phyloP scores from a whole-genome alignment of 768 basidiomycete genomes.

The Pisolithus sp. region DNA sequence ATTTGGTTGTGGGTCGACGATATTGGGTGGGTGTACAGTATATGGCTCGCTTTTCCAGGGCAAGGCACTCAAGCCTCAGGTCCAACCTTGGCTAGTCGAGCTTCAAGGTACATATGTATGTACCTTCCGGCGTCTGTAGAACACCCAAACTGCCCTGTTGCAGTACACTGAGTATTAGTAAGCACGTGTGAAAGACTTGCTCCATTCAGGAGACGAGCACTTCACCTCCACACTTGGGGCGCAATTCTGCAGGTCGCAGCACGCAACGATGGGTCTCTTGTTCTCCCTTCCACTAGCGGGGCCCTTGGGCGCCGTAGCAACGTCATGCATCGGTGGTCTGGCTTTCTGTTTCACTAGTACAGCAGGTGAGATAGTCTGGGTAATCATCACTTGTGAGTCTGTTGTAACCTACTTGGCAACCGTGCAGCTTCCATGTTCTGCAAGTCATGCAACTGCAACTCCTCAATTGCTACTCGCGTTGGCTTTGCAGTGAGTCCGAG shows the following conservation, averaged over 20 bases:
- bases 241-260: background rate
- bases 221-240: background rate
- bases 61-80: too few relatives aligned
- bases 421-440: constrained; percentile 84
- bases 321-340: constrained; percentile 77
- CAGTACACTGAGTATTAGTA: too few relatives aligned
- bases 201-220: background rate
- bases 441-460: constrained; percentile 99
- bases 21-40: too few relatives aligned
- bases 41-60: too few relatives aligned
- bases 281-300: constrained; percentile 70
- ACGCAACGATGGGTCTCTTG: constrained; percentile 58
- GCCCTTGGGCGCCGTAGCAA: constrained; percentile 60
- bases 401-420: constrained; percentile 6
- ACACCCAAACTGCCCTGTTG: too few relatives aligned
- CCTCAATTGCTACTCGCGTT: constrained; percentile 93
- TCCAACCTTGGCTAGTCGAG: too few relatives aligned
- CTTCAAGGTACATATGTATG: too few relatives aligned
- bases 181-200: too few relatives aligned
- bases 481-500: constrained; percentile 73
- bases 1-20: too few relatives aligned
- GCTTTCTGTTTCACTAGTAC: constrained; percentile 86
- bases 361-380: constrained; percentile 43
- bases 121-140: too few relatives aligned
- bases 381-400: background rate